phyloP scores from a whole-genome alignment of 805 yeast species.

The Candida endomychidarum region DNA sequence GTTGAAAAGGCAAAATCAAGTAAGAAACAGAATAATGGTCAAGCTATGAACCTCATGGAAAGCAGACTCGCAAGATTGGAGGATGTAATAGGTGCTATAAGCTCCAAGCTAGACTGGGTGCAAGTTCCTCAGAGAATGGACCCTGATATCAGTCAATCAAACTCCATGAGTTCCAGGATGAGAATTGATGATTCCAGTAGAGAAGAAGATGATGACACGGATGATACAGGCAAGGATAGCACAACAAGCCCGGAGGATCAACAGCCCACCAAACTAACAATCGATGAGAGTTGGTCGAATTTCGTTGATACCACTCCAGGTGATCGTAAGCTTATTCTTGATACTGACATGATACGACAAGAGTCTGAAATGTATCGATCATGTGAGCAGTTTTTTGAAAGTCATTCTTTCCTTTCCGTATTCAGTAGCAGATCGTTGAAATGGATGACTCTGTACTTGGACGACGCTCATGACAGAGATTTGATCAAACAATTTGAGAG shows the following conservation, averaged over 20 bases:
- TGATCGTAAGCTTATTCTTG: background rate
- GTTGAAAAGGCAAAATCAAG: slow-evolving; percentile 1
- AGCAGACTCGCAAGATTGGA: slow-evolving; percentile 24
- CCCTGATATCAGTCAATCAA: background rate
- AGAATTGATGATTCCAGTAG: background rate
- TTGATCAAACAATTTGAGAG: slow-evolving; percentile 27
- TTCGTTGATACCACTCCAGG: background rate
- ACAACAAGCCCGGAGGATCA: background rate
- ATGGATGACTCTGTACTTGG: slow-evolving; percentile 30
- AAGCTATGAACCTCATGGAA: slow-evolving; percentile 20
- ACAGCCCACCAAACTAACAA: background rate
- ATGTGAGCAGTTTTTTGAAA: slow-evolving; percentile 30
- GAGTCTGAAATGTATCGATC: slow-evolving; percentile 3
- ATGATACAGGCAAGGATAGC: background rate
- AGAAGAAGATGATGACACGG: slow-evolving; percentile 2
- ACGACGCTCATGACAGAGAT: slow-evolving; percentile 20
- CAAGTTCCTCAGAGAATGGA: background rate
- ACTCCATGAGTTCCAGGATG: background rate
- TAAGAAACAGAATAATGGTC: slow-evolving; percentile 10
- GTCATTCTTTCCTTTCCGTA: slow-evolving; percentile 36
- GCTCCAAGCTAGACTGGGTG: slow-evolving; percentile 20
- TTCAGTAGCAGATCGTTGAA: slow-evolving; percentile 34
- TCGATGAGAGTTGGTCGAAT: slow-evolving; percentile 1
- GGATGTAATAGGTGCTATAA: slow-evolving; percentile 18
- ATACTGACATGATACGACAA: background rate